These are phyloP conservation scores for Aotearoamyces nothofagi DNA, from an alignment of 2,329 filamentous ascomycete species.

Conservation along the genomic window DNA sequence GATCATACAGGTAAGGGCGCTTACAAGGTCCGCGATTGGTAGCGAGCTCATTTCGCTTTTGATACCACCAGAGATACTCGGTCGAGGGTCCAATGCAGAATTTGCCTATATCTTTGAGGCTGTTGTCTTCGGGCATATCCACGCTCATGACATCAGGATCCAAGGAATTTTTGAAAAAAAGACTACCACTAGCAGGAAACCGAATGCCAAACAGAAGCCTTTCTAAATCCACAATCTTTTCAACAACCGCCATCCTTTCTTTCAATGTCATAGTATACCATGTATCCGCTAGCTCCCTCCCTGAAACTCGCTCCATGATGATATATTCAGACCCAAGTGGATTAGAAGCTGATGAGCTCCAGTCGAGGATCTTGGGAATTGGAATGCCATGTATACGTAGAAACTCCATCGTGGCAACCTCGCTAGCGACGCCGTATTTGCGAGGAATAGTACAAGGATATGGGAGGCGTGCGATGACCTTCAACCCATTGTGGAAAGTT, in stretches of 20 bases:
- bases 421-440: constrained; percentile 23
- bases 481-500: constrained; percentile 21
- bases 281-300: constrained; percentile 18
- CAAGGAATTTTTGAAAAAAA: constrained; percentile 17
- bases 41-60: constrained; percentile 13
- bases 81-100: constrained; percentile 20
- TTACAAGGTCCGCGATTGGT: constrained; percentile 25
- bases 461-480: constrained; percentile 25
- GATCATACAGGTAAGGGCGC: constrained; percentile 8
- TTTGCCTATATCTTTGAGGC: constrained; percentile 5
- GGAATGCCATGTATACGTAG: constrained; percentile 21
- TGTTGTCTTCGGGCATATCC: constrained; percentile 3
- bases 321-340: constrained; percentile 23
- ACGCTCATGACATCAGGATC: constrained; percentile 6
- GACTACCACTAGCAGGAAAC: constrained; percentile 21
- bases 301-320: constrained; percentile 23
- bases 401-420: constrained; percentile 29
- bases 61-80: constrained; percentile 15
- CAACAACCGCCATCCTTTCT: constrained; percentile 14
- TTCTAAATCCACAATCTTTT: constrained; percentile 6
- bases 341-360: constrained; percentile 23
- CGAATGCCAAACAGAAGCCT: constrained; percentile 11
- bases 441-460: constrained; percentile 22
- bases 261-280: constrained; percentile 19
- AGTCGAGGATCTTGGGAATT: constrained; percentile 26